phyloP scores from a whole-genome alignment of 306 rosid genomes.

The Biancaea sappan region DNA sequence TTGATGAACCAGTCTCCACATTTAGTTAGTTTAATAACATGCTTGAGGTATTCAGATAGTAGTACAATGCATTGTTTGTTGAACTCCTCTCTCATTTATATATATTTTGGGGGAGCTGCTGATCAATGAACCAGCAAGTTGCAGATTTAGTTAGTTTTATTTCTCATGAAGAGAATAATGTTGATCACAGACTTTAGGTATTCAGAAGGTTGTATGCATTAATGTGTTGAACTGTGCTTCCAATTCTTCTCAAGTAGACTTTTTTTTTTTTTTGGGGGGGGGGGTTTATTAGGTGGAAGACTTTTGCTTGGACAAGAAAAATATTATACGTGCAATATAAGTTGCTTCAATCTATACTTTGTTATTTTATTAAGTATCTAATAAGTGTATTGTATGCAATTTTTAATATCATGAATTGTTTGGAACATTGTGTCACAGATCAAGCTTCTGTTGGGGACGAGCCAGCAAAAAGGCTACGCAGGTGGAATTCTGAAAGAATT shows the following conservation, averaged over 20 bases:
- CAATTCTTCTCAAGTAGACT: not conserved
- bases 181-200: not conserved
- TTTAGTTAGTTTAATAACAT: no score
- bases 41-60: no score
- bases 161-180: not conserved
- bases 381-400: not conserved
- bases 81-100: no score
- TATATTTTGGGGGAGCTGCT: no score
- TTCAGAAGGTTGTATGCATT: not conserved
- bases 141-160: not conserved
- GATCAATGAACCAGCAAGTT: no score
- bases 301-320: not conserved
- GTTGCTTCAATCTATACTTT: not conserved
- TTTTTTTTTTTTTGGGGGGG: not conserved
- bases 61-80: no score
- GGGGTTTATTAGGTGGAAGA: no score
- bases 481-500: conserved; percentile 75
- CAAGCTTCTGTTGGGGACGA: conserved; percentile 67
- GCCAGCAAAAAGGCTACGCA: conserved; percentile 86
- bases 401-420: not conserved
- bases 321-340: not conserved
- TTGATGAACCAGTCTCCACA: no score
- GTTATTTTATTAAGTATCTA: not conserved
- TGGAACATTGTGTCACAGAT: conserved; percentile 47
- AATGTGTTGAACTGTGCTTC: not conserved